These are phyloP conservation scores for Aspergillus sp. DNA, from an alignment of 2,329 filamentous ascomycete species.

Conservation along the genomic window DNA sequence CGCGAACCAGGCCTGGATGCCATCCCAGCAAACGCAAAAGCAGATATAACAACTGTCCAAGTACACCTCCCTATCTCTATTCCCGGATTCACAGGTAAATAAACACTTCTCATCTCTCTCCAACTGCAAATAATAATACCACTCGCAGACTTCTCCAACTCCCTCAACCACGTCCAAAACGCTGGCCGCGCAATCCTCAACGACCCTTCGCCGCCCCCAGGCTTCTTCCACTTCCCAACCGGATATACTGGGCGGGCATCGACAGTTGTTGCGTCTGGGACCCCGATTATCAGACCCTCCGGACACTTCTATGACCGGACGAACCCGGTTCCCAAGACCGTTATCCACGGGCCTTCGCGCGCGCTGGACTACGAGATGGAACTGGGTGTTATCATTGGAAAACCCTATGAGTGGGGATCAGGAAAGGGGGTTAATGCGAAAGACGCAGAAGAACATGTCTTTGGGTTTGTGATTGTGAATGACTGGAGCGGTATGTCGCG, in stretches of 20 bases:
- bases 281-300: constrained; percentile 48
- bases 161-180: constrained; percentile 28
- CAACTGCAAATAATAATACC: no score
- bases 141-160: constrained; percentile 39
- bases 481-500: constrained; percentile 52
- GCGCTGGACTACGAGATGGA: constrained; percentile 46
- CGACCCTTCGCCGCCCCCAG: constrained; percentile 24
- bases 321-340: constrained; percentile 18
- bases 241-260: constrained; percentile 58
- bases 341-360: constrained; percentile 22
- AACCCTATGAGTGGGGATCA: constrained; percentile 31
- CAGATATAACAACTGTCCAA: constrained; percentile 40
- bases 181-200: constrained; percentile 27
- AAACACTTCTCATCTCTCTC: constrained; percentile 45
- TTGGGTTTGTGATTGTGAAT: constrained; percentile 62
- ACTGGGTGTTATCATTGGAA: constrained; percentile 48
- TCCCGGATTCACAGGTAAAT: constrained; percentile 59
- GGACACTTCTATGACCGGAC: constrained; percentile 35
- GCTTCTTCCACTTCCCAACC: constrained; percentile 51
- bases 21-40: constrained; percentile 19
- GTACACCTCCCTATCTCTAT: constrained; percentile 58
- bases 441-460: constrained; percentile 60
- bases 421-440: constrained; percentile 41
- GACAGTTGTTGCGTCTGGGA: constrained; percentile 53
- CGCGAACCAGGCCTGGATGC: neutral